These are phyloP conservation scores for Conidiobolus incongruus DNA, from an alignment of 371 early-diverging fungal species.

Conservation along the genomic window DNA sequence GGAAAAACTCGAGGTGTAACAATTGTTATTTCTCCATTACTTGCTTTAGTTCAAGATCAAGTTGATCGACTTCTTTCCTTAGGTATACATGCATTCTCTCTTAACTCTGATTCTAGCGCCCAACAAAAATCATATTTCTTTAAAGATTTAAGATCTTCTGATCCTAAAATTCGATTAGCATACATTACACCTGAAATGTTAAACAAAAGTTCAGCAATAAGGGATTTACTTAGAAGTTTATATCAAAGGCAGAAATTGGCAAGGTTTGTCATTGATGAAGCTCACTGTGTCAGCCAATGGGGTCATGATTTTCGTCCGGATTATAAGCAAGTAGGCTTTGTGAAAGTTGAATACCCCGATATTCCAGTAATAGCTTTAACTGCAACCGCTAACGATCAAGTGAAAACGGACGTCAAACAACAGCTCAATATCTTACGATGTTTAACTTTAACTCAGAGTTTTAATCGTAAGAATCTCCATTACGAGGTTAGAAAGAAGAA, in stretches of 20 bases:
- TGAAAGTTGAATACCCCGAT: conserved; percentile 10
- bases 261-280: conserved; percentile 96
- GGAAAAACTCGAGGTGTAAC: conserved; percentile 63
- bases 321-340: not conserved
- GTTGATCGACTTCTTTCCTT: conserved; percentile 51
- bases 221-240: conserved; percentile 23
- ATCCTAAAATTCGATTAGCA: no score
- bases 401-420: conserved; percentile 46
- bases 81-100: conserved; percentile 38
- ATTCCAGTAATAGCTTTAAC: conserved; percentile 97
- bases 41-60: conserved; percentile 97
- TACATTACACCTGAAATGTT: no score
- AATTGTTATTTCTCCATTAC: conserved; percentile 88
- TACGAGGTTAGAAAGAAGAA: conserved; percentile 58
- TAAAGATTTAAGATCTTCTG: no score
- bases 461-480: conserved; percentile 71
- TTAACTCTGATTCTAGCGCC: no score
- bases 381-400: conserved; percentile 91
- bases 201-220: conserved; percentile 36
- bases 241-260: conserved; percentile 27
- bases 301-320: conserved; percentile 74
- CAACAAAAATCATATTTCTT: no score
- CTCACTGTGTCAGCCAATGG: conserved; percentile 96
- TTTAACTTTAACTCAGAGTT: conserved; percentile 54
- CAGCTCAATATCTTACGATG: conserved; percentile 45